Conservation (phyloP, 306 rosid genomes). For the Purshia tridentata region DNA sequence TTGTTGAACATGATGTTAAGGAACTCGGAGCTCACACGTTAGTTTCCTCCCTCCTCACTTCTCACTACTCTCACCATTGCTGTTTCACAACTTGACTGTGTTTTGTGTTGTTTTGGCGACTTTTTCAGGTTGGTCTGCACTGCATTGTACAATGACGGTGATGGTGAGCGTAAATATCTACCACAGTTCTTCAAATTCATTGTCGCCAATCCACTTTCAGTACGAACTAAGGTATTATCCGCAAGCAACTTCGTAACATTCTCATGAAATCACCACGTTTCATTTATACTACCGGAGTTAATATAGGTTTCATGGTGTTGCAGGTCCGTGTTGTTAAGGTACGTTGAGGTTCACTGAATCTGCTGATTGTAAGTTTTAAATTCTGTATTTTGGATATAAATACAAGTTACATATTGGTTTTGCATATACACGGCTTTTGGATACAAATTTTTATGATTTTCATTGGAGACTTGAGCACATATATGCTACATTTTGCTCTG, state of each 20-base stretch:
- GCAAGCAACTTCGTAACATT: not conserved
- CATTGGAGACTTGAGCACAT: not conserved
- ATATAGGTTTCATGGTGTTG: slow-evolving; percentile 34
- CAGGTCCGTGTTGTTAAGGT: slow-evolving; percentile 98
- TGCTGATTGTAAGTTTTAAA: slow-evolving; percentile 41
- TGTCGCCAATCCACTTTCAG: slow-evolving; percentile 93
- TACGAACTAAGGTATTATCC: slow-evolving; percentile 83
- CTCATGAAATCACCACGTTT: not conserved
- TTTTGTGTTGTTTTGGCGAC: not conserved
- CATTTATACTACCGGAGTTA: not conserved
- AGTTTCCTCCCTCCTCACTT: slow-evolving; percentile 4
- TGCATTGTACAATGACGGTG: slow-evolving; percentile 88
- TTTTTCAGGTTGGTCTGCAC: slow-evolving; percentile 82
- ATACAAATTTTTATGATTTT: not conserved
- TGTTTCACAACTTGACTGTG: slow-evolving; percentile 13
- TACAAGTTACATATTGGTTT: not conserved
- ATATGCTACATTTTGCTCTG: not conserved
- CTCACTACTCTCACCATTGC: not conserved
- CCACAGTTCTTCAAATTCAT: slow-evolving; percentile 96
- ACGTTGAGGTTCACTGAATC: slow-evolving; percentile 46
- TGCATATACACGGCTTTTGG: not conserved
- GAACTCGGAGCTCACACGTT: slow-evolving; percentile 99
- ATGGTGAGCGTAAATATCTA: slow-evolving; percentile 91
- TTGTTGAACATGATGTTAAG: slow-evolving; percentile 95
- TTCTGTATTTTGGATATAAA: not conserved